Evolutionary conservation across 805 yeast genomes (phyloP), one percentile per base, ranked within the genome.

Genomic region (Cyberlindnera meyerae): DNA sequence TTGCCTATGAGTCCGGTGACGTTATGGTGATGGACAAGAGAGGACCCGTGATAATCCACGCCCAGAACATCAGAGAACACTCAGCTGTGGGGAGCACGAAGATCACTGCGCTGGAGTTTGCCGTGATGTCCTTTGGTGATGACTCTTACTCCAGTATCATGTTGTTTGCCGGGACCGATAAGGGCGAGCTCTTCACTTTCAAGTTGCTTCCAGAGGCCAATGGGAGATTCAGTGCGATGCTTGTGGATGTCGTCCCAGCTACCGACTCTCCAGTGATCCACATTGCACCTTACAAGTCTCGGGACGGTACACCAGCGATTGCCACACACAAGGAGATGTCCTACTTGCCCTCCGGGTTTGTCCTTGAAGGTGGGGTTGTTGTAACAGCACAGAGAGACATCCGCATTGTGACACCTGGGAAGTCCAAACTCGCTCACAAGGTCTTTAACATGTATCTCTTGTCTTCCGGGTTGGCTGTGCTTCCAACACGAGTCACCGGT

Each of bases 1-100:
- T 85, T 28, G 95, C 84, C 1, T 87, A 82, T 56, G 71, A 71
- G 31, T 71, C 79, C 11, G 97, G 97, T n/a, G 69, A 76, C 24
- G 43, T 90, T 13, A 60, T 81, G 2, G 77, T 90, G 0, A 63
- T 89, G 40, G 97, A 90, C 60, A 67, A 84, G 37, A 69, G 96
- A 40, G 84, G 84, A 65, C 89, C 89, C 0, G 87, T 85, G 0
- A 60, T 79, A 6, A 79, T 83, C 18, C 65, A 62, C 41, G 66
- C 71, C 34, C 66, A 63, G 12, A 57, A 54, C 18, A 39, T 65
- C 8, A 44, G 43, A 11, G 47, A 52, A n/a, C 37, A 50, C 7
- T 43, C 64, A 3, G 47, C 40, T 7, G 39, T 22, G 6, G 53
- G 42, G 17, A 54, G 61, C 20, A 49, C 58, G 8, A 47, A 32